Conservation (phyloP, 2,329 filamentous ascomycete species). For the Cercospora nicotianae region DNA sequence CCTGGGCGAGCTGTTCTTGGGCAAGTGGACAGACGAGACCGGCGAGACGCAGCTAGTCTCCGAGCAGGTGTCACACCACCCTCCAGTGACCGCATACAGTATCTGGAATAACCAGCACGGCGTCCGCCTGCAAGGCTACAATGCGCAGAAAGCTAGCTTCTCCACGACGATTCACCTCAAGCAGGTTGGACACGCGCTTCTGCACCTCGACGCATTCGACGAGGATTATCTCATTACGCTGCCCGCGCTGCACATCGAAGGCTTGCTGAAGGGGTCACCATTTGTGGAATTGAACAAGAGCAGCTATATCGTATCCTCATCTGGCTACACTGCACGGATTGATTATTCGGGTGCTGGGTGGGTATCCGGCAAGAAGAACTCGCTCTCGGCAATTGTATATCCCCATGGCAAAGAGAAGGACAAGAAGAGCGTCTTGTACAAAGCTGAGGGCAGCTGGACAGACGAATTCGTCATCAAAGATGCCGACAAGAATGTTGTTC, state of each 20-base stretch:
- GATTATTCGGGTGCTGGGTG: slow-evolving; percentile 93
- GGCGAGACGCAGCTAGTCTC: slow-evolving; percentile 85
- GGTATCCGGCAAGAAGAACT: slow-evolving; percentile 95
- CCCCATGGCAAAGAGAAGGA: slow-evolving; percentile 65
- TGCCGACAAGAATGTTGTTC: slow-evolving; percentile 52
- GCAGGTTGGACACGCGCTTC: slow-evolving; percentile 71
- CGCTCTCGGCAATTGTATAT: slow-evolving; percentile 73
- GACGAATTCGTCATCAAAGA: slow-evolving; percentile 77
- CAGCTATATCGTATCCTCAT: slow-evolving; percentile 82
- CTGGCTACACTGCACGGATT: slow-evolving; percentile 83
- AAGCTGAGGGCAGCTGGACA: slow-evolving; percentile 87
- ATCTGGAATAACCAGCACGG: slow-evolving; percentile 85
- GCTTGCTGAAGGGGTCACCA: slow-evolving; percentile 79
- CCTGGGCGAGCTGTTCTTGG: slow-evolving; percentile 89
- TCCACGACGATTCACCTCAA: slow-evolving; percentile 92
- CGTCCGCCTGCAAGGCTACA: slow-evolving; percentile 77
- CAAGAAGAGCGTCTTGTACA: slow-evolving; percentile 66
- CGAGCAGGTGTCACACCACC: slow-evolving; percentile 96
- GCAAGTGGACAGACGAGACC: slow-evolving; percentile 79
- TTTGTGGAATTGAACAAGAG: slow-evolving; percentile 87
- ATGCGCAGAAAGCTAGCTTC: slow-evolving; percentile 94
- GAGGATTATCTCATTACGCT: slow-evolving; percentile 90
- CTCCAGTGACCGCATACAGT: slow-evolving; percentile 89
- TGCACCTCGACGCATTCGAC: slow-evolving; percentile 66
- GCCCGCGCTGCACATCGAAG: slow-evolving; percentile 88